phyloP scores from a whole-genome alignment of 2,329 filamentous ascomycete species.

The Arthrobotrys iridis region DNA sequence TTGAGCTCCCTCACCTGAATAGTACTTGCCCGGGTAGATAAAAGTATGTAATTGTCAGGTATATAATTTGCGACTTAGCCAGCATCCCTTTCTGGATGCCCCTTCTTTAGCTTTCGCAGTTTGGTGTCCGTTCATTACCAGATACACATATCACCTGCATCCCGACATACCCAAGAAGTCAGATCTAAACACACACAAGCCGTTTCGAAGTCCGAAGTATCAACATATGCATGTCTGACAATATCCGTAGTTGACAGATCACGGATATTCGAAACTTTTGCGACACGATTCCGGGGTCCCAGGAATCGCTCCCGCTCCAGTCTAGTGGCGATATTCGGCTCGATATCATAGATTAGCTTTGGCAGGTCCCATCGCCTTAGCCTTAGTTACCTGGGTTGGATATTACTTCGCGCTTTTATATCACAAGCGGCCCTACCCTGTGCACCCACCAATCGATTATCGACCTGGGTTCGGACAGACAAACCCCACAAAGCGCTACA shows the following conservation, averaged over 20 bases:
- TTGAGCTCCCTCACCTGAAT: constrained; percentile 30
- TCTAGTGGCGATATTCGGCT: constrained; percentile 22
- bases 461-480: constrained; percentile 29
- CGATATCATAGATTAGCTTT: constrained; percentile 22
- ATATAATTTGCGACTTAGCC: constrained; percentile 40
- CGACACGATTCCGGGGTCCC: constrained; percentile 11
- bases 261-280: constrained; percentile 5
- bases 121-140: constrained; percentile 5
- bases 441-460: constrained; percentile 25
- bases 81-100: constrained; percentile 13
- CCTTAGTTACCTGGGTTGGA: not conserved
- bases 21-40: constrained; percentile 12
- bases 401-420: constrained; percentile 3
- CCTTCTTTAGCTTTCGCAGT: not conserved
- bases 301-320: constrained; percentile 13
- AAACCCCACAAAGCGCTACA: constrained; percentile 44
- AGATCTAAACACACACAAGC: not conserved
- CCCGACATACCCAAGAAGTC: not conserved
- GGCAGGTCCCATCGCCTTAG: constrained; percentile 20
- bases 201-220: not conserved
- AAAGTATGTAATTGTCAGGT: not conserved
- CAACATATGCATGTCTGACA: no score
- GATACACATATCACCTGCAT: constrained; percentile 6
- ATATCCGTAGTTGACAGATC: not conserved
- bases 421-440: constrained; percentile 28